Percentiles rank a stretch among this genome's conserved stretches.
Conservation (phyloP, 2,329 filamentous ascomycete species). For the Proliferodiscus dingleyae region DNA sequence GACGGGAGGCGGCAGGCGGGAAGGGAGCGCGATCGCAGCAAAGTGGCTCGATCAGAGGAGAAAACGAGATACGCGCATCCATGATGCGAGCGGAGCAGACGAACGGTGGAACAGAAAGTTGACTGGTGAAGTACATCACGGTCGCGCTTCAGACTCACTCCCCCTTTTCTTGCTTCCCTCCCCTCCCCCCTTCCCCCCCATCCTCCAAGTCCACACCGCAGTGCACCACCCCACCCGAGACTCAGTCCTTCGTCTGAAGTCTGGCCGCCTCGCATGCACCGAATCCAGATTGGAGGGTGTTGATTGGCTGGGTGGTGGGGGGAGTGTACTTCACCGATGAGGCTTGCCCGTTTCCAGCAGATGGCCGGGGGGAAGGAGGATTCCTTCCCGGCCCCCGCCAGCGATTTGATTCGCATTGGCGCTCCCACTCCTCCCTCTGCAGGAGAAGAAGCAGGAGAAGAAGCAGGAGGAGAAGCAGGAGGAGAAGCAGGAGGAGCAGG, state of each 20-base stretch:
- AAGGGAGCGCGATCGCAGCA: not conserved
- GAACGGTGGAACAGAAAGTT: not conserved
- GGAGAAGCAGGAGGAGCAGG: no score
- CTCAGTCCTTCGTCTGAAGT: conserved; percentile 1
- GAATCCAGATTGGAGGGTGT: not conserved
- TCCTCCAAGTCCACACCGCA: no score
- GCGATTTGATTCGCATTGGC: not conserved
- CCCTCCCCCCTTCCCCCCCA: not conserved
- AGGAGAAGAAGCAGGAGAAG: no score
- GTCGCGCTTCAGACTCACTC: not conserved
- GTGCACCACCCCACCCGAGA: not conserved
- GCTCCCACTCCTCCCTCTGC: not conserved
- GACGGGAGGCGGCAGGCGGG: no score
- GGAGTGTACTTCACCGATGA: not conserved
- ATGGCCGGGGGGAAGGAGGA: not conserved
- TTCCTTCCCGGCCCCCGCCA: not conserved
- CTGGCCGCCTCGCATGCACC: not conserved
- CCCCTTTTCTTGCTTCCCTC: not conserved
- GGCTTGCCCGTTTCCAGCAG: not conserved
- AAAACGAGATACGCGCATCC: not conserved
- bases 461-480: no score
- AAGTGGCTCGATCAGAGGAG: not conserved
- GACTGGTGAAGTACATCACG: no score
- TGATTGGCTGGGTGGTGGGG: not conserved
- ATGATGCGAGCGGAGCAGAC: not conserved